Percentiles rank a stretch among this genome's conserved stretches.
Evolutionary conservation across 169 alveolate genomes (phyloP).

Genomic region (Eimeria nieschulzi): DNA sequence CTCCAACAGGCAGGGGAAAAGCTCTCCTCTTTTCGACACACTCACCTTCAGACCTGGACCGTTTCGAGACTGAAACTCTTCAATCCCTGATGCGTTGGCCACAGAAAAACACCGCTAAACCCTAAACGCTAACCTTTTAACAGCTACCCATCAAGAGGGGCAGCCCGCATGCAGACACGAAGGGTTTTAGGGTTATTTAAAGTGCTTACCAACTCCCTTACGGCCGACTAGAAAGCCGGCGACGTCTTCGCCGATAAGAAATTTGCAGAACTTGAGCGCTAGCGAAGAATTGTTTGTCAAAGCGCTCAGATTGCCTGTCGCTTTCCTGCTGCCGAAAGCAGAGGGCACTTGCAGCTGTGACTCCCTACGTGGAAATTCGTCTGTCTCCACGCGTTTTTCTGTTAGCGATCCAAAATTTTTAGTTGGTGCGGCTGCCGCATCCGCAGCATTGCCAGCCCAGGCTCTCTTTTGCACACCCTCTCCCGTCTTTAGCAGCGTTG

Average conservation of each 20-base stretch:
- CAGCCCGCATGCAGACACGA: not conserved
- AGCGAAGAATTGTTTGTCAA: not conserved
- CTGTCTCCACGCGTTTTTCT: too few relatives aligned
- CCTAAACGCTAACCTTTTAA: not conserved
- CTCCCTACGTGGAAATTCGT: not conserved
- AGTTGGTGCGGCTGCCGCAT: too few relatives aligned
- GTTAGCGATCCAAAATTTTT: too few relatives aligned
- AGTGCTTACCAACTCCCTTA: slow-evolving; percentile 60
- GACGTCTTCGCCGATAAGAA: slow-evolving; percentile 74
- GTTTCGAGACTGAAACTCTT: slow-evolving; percentile 70
- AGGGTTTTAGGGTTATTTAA: not conserved
- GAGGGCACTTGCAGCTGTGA: not conserved
- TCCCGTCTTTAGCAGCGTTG: not conserved
- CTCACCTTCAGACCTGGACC: slow-evolving; percentile 71
- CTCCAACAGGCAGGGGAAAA: slow-evolving; percentile 69
- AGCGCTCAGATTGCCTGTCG: not conserved
- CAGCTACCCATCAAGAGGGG: too few relatives aligned
- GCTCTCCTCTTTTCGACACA: slow-evolving; percentile 69
- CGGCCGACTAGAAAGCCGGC: slow-evolving; percentile 72
- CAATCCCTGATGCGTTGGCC: slow-evolving; percentile 55
- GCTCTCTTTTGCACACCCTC: too few relatives aligned
- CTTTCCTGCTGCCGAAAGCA: not conserved
- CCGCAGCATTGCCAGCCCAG: too few relatives aligned
- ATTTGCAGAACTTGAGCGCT: slow-evolving; percentile 64
- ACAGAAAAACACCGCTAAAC: slow-evolving; percentile 1